Evolutionary conservation across 139 green algal species (phyloP).

Genomic region (Picochlorum sp.): DNA sequence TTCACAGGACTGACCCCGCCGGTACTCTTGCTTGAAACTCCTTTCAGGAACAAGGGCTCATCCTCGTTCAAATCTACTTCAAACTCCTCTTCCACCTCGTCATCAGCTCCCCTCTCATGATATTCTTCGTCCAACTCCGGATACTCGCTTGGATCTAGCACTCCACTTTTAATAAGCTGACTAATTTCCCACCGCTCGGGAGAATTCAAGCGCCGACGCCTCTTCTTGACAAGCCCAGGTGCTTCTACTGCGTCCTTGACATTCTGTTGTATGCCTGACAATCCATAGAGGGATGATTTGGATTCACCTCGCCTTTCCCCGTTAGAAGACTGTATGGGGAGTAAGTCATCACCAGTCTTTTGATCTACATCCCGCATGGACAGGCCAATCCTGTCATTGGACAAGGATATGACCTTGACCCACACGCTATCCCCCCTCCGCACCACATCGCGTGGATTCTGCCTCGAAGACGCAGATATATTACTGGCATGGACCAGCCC

Average conservation of each 20-base stretch:
- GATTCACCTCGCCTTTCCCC: conserved; percentile 25
- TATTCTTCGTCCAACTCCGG: conserved; percentile 82
- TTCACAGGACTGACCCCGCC: conserved; percentile 70
- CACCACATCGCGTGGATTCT: conserved; percentile 36
- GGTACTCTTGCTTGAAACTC: conserved; percentile 37
- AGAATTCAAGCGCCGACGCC: conserved; percentile 32
- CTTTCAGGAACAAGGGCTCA: conserved; percentile 88
- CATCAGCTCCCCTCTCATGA: conserved; percentile 12
- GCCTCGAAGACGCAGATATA: conserved; percentile 46
- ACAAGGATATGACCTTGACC: conserved; percentile 69
- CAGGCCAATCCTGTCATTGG: conserved; percentile 60
- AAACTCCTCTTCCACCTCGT: conserved; percentile 79
- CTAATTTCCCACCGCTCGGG: conserved; percentile 52
- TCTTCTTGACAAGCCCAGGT: conserved; percentile 1
- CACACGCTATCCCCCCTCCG: conserved; percentile 47
- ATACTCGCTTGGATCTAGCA: conserved; percentile 82
- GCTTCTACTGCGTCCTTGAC: not conserved
- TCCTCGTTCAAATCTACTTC: conserved; percentile 97
- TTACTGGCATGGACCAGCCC: conserved; percentile 89
- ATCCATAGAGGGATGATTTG: conserved; percentile 46
- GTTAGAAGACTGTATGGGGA: conserved; percentile 34
- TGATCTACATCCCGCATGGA: conserved; percentile 96
- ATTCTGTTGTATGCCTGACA: conserved; percentile 65
- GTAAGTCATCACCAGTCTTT: conserved; percentile 67
- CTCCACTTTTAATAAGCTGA: conserved; percentile 56